A percentile compares a stretch with the other conserved stretches of the same genome.
Conservation (phyloP, 1,139 yeast species). For the Diutina mesorugosa region DNA sequence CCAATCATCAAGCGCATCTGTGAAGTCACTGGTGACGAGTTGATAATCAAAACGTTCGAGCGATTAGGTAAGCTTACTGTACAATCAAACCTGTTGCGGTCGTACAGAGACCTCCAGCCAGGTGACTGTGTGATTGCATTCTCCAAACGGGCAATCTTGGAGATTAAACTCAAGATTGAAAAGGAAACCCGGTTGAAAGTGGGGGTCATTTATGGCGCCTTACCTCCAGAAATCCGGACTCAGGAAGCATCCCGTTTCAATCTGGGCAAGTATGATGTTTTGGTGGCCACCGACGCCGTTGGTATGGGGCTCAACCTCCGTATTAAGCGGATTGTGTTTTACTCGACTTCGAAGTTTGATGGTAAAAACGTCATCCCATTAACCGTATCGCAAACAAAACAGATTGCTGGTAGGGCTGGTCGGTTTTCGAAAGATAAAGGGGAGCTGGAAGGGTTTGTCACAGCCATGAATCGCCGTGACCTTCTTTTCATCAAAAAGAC, state of each 20-base stretch:
- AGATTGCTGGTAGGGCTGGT: constrained; percentile 96
- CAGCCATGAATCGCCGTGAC: constrained; percentile 35
- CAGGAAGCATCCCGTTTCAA: constrained; percentile 76
- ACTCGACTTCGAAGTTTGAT: constrained; percentile 55
- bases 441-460: constrained; percentile 45
- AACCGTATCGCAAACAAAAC: constrained; percentile 61
- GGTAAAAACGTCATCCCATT: constrained; percentile 41
- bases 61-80: constrained; percentile 65
- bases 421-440: constrained; percentile 36
- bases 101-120: constrained; percentile 26
- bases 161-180: constrained; percentile 55
- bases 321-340: constrained; percentile 68
- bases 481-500: constrained; percentile 28
- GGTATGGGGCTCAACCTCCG: constrained; percentile 94
- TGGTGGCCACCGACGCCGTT: constrained; percentile 93
- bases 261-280: constrained; percentile 56
- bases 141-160: constrained; percentile 58
- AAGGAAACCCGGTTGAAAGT: constrained; percentile 48
- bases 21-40: constrained; percentile 64
- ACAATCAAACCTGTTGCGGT: constrained; percentile 22
- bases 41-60: constrained; percentile 53
- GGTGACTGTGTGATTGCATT: constrained; percentile 93
- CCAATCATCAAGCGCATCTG: constrained; percentile 48
- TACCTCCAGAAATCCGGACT: constrained; percentile 91
- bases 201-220: constrained; percentile 87